Conservation (phyloP, 352 stramenopile species). For the Phytopythium mirpurense region DNA sequence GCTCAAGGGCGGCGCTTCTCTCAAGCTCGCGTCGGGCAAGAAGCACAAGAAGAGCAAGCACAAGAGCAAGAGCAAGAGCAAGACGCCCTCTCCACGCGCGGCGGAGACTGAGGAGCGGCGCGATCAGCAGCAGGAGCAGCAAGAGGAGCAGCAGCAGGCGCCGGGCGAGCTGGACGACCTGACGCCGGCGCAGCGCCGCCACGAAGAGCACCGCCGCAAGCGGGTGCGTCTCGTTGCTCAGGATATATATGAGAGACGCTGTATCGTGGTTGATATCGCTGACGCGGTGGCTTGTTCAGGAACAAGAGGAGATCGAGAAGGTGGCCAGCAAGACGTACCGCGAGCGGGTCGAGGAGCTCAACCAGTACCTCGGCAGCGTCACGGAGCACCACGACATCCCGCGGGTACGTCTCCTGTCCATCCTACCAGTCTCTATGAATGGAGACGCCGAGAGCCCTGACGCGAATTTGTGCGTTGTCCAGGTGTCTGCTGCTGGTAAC, state of each 20-base stretch:
- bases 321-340: constrained; percentile 85
- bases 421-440: not conserved
- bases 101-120: constrained; percentile 6
- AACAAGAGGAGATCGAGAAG: constrained; percentile 86
- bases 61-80: constrained; percentile 35
- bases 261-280: not conserved
- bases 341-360: constrained; percentile 95
- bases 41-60: constrained; percentile 61
- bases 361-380: constrained; percentile 92
- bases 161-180: constrained; percentile 39
- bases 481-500: constrained; percentile 88
- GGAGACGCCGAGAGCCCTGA: no score
- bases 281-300: constrained; percentile 21
- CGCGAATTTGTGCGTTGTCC: no score
- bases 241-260: not conserved
- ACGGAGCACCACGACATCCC: constrained; percentile 99
- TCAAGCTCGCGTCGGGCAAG: constrained; percentile 51
- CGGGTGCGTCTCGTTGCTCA: constrained; percentile 32
- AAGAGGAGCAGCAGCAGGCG: constrained; percentile 13
- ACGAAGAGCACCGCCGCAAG: constrained; percentile 78
- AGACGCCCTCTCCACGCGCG: not conserved
- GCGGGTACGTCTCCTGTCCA: constrained; percentile 51
- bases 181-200: constrained; percentile 71
- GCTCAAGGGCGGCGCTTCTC: constrained; percentile 57
- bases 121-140: constrained; percentile 11